Evolutionary conservation across 345 rosid genomes (phyloP).

Genomic region (Nephelium lappaceum): DNA sequence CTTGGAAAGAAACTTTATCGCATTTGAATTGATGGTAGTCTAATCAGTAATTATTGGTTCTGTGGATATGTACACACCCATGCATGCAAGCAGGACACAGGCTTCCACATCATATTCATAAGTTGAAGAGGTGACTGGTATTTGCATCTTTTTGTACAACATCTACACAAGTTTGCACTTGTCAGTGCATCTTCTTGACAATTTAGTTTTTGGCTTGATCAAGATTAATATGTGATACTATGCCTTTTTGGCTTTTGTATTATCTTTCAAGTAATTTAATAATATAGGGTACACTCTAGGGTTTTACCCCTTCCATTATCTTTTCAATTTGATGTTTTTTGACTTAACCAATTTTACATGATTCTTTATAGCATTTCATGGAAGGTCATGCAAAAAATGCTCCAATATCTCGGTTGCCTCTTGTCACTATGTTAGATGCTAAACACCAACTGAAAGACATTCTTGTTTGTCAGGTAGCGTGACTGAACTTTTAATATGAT

Average conservation of each 20-base stretch:
- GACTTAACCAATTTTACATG: constrained; percentile 20
- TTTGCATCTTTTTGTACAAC: not conserved
- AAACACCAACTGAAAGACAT: constrained; percentile 79
- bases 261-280: not conserved
- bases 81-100: not conserved
- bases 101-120: not conserved
- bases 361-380: constrained; percentile 81
- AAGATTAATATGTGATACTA: not conserved
- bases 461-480: constrained; percentile 83
- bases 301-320: not conserved
- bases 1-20: constrained; percentile 4
- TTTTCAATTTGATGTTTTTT: constrained; percentile 10
- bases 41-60: not conserved
- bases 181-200: not conserved
- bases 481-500: constrained; percentile 16
- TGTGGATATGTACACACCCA: not conserved
- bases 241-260: not conserved
- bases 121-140: not conserved
- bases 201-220: not conserved
- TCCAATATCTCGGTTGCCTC: constrained; percentile 93
- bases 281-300: not conserved
- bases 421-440: constrained; percentile 66
- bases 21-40: not conserved
- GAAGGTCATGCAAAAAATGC: constrained; percentile 96
- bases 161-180: not conserved